Percentiles rank a stretch among this genome's conserved stretches.
phyloP scores from a whole-genome alignment of 1,139 yeast genomes.

The Suhomyces maxii region DNA sequence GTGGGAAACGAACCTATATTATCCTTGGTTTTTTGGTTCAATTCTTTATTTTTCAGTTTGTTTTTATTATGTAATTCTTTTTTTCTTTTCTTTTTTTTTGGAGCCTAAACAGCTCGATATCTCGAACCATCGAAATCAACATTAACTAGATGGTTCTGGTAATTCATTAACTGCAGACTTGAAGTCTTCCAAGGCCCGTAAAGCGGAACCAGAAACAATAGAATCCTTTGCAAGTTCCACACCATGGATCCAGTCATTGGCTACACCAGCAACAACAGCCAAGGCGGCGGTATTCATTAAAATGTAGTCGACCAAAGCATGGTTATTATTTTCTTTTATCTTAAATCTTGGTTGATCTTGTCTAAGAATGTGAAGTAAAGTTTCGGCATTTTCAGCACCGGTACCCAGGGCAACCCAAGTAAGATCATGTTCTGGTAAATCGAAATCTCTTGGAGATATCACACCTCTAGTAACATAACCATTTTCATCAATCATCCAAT shows the following conservation, averaged over 20 bases:
- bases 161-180: conserved; percentile 39
- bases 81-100: no score
- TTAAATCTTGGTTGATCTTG: conserved; percentile 50
- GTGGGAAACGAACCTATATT: no score
- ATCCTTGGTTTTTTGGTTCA: no score
- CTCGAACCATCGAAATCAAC: not conserved
- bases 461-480: conserved; percentile 35
- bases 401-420: conserved; percentile 77
- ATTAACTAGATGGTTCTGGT: not conserved
- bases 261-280: conserved; percentile 73
- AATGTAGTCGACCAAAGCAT: conserved; percentile 83
- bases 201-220: conserved; percentile 67
- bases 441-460: conserved; percentile 71
- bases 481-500: conserved; percentile 67
- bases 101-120: not conserved
- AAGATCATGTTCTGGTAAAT: conserved; percentile 71
- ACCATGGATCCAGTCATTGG: conserved; percentile 72
- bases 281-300: conserved; percentile 84
- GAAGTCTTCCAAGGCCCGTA: conserved; percentile 57
- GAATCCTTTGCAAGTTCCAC: conserved; percentile 70
- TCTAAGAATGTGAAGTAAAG: conserved; percentile 56
- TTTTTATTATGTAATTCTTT: no score
- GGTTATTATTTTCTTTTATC: conserved; percentile 29
- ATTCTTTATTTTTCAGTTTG: not conserved
- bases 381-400: conserved; percentile 76